A percentile compares a stretch with the other conserved stretches of the same genome.
Evolutionary conservation across 2,329 filamentous ascomycete species (phyloP).

Genomic region (Fusarium decemcellulare): DNA sequence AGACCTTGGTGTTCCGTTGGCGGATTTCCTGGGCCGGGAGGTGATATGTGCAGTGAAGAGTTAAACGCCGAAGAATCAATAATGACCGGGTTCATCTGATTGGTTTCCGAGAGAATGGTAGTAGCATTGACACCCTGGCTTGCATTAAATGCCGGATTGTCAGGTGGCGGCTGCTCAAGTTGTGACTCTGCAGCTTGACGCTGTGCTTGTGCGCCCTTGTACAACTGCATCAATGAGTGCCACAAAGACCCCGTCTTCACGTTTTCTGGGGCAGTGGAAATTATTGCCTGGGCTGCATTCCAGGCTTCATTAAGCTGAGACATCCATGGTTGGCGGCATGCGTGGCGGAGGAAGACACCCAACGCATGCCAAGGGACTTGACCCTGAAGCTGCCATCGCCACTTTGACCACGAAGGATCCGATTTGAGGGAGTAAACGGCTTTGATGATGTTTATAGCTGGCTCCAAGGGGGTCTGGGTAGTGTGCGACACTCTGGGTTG

Average conservation of each 20-base stretch:
- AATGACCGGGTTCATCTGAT: conserved; percentile 15
- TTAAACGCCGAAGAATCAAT: conserved; percentile 24
- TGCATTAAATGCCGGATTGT: background rate
- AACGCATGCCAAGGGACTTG: conserved; percentile 48
- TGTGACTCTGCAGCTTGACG: conserved; percentile 15
- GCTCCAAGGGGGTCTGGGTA: conserved; percentile 3
- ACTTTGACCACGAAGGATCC: conserved; percentile 40
- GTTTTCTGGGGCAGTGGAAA: conserved; percentile 11
- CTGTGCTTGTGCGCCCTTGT: conserved; percentile 11
- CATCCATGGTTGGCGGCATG: conserved; percentile 39
- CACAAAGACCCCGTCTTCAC: conserved; percentile 31
- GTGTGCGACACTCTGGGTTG: background rate
- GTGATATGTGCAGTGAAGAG: conserved; percentile 14
- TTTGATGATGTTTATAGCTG: conserved; percentile 39
- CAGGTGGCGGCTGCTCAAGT: background rate
- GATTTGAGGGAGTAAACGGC: conserved; percentile 39
- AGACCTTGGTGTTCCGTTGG: conserved; percentile 19
- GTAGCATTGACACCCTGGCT: conserved; percentile 19
- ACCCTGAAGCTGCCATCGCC: conserved; percentile 50
- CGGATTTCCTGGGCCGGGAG: background rate
- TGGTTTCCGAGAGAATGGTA: conserved; percentile 2
- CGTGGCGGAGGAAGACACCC: conserved; percentile 40
- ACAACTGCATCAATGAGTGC: conserved; percentile 30
- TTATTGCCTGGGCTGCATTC: conserved; percentile 25
- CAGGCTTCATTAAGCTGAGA: conserved; percentile 41